These are phyloP conservation scores for Aspergillus heteromorphus DNA, from an alignment of 495 filamentous ascomycete species.

Conservation along the genomic window DNA sequence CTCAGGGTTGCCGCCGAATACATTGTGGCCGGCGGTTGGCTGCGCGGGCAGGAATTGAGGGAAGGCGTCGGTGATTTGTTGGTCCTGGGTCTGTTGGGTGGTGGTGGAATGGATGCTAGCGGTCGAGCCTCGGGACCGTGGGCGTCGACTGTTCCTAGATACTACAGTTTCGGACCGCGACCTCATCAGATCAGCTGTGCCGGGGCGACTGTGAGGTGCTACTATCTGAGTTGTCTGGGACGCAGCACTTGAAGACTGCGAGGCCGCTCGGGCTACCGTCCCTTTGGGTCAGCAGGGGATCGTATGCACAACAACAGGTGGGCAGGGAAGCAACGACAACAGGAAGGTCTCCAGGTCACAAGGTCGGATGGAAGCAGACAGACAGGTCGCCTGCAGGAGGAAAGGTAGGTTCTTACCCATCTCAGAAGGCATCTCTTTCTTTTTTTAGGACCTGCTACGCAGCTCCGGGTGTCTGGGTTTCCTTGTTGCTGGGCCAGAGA, in stretches of 20 bases:
- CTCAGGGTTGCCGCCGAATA: conserved; percentile 51
- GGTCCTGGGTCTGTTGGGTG: conserved; percentile 62
- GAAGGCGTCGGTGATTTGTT: conserved; percentile 47
- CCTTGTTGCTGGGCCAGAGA: conserved; percentile 18
- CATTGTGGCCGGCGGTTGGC: conserved; percentile 44
- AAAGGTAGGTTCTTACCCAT: conserved; percentile 23
- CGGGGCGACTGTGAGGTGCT: conserved; percentile 37
- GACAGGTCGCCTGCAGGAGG: conserved; percentile 5
- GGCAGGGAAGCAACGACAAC: neutral
- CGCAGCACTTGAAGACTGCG: conserved; percentile 26
- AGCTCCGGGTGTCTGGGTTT: neutral
- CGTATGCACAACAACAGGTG: neutral
- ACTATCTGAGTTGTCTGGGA: conserved; percentile 38
- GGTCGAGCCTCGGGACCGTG: conserved; percentile 77
- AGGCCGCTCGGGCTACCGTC: conserved; percentile 24
- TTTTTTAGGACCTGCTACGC: conserved; percentile 5
- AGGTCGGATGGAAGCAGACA: neutral
- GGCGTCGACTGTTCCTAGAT: conserved; percentile 58
- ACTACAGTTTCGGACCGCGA: conserved; percentile 55
- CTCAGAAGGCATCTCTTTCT: conserved; percentile 26
- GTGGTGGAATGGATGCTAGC: conserved; percentile 70
- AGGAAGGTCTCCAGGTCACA: neutral
- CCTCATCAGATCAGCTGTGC: conserved; percentile 43
- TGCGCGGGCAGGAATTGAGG: conserved; percentile 50
- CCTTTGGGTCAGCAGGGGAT: conserved; percentile 12